Evolutionary conservation across 495 filamentous ascomycete genomes (phyloP), one percentile per base, ranked within the genome.

Genomic region (Penicillium ucsense): DNA sequence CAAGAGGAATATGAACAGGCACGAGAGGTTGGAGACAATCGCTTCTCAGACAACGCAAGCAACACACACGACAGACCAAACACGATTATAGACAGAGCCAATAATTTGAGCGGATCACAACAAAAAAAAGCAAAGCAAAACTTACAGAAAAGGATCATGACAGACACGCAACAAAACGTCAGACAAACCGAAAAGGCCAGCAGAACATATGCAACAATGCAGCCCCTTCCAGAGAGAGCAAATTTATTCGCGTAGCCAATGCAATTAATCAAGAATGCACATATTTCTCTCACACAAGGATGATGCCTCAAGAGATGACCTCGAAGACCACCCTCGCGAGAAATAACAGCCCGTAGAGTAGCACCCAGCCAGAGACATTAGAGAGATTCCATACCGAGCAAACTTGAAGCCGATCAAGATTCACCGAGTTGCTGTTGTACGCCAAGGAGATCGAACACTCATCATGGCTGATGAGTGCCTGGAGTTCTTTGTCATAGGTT

Each of bases 21-120:
- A 51, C 32, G 43, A 33, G 20, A 20, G 20, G 20, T 20, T 20
- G 20, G 20, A 56, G 45, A 48, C 42, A 62, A 51, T 55, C 59
- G 59, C 59, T 62, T 62, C 59, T 55, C 47, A 55, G 50, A 56
- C 45, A 45, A 56, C 60, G 59, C 59, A 62, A 60, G 59, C 20
- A 43, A 51, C 47, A 52, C 9, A 50, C 20, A 54, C 35, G 37
- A 52, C 41, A 56, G 37, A 20, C 20, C 20, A 38, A 45, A 48
- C 35, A 57, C 56, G 30, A 62, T 62, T 62, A 62, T 62, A 57
- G 54, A 62, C 59, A 62, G 42, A 45, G 52, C 45, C 56, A 55
- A 46, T 62, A 62, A 54, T 60, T 62, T 50, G 28, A 47, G 20
- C 20, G 20, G 20, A 20, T 20, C 20, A 20, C 20, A 20, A 1